Conservation (phyloP, 2,329 filamentous ascomycete genomes). For the Zarea fungicola region DNA sequence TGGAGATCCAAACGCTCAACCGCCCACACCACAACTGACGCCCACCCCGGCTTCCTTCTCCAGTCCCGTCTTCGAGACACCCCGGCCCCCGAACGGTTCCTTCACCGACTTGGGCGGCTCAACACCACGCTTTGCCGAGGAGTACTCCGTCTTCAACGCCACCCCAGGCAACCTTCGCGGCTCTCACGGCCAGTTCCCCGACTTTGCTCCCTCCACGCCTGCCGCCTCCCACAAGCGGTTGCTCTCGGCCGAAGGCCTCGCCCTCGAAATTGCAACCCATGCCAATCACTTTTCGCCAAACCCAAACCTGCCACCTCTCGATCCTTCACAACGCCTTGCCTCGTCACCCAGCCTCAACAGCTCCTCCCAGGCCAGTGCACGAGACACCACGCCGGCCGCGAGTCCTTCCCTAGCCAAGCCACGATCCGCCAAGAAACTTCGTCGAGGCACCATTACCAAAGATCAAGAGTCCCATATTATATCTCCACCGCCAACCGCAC, state of each 20-base stretch:
- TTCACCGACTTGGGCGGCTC: conserved; percentile 47
- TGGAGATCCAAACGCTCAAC: conserved; percentile 58
- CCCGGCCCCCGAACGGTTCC: conserved; percentile 41
- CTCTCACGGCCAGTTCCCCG: conserved; percentile 38
- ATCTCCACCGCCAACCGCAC: conserved; percentile 55
- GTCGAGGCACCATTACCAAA: conserved; percentile 35
- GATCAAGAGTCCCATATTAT: conserved; percentile 44
- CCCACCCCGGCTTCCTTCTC: conserved; percentile 49
- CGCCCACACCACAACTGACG: conserved; percentile 54
- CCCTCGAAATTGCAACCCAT: conserved; percentile 53
- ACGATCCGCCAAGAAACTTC: conserved; percentile 39
- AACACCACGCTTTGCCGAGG: conserved; percentile 59
- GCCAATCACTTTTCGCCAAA: conserved; percentile 55
- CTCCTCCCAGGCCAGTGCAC: conserved; percentile 25
- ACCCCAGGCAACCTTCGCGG: conserved; percentile 54
- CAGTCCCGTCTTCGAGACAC: conserved; percentile 53
- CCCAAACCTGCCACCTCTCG: conserved; percentile 53
- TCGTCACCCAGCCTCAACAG: conserved; percentile 50
- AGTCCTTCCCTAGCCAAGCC: conserved; percentile 24
- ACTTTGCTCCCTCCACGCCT: conserved; percentile 36
- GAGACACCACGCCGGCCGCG: conserved; percentile 22
- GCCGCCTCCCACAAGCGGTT: conserved; percentile 41
- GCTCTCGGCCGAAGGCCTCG: conserved; percentile 46
- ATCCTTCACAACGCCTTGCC: conserved; percentile 51
- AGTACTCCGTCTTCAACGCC: conserved; percentile 61